Base-by-base conservation (phyloP, 352 stramenopile genomes). In the Phytophthora citricola region DNA sequence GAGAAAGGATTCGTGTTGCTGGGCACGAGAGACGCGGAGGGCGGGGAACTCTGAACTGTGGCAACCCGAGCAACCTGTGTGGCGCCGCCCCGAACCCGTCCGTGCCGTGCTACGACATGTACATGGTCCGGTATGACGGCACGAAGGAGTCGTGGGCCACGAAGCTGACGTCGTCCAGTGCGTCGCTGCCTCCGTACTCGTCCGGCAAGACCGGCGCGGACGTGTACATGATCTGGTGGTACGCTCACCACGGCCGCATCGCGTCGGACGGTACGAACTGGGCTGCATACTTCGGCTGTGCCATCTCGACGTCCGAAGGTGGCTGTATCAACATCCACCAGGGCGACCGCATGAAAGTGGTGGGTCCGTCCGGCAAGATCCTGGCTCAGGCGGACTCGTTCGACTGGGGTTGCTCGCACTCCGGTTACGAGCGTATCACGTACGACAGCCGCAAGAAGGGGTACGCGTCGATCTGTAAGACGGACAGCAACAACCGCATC, bases 171-270 rank as follows among this genome's bases (percentile, higher is more conserved):
- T 69, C 67, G 8, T 87, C 78, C 44, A 87, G 78, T 50, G 38
- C 78, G 0, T 66, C 66, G 29, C 65, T 87, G 34, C 79, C 76
- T 7, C 79, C 79, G 14, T 88, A 88, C 62, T 88, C 79, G 66
- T 65, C 61, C 1, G 69, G 54, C 5, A 71, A 64, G 20, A 75
- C 79, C 0, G 79, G 76, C 5, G 1, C 63, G 1, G 58, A 88
- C 36, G 79, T 85, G 49, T 88, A 68, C 55, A 88, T 88, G 79
- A 80, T 88, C 69, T 88, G 74, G 76, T 88, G 79, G 79, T 88
- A 88, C 69, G 75, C 76, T 0, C 79, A 88, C 52, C 79, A 88
- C 66, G 79, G 79, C 17, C 79, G 79, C 5, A 81, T 88, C 44
- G 76, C 76, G 12, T 88, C 47, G 41, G 79, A 88, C 49, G 76